Evolutionary conservation across 2,329 filamentous ascomycete species (phyloP), one percentile per base, ranked within the genome.

Genomic region (Hymenoscyphus albidus): DNA sequence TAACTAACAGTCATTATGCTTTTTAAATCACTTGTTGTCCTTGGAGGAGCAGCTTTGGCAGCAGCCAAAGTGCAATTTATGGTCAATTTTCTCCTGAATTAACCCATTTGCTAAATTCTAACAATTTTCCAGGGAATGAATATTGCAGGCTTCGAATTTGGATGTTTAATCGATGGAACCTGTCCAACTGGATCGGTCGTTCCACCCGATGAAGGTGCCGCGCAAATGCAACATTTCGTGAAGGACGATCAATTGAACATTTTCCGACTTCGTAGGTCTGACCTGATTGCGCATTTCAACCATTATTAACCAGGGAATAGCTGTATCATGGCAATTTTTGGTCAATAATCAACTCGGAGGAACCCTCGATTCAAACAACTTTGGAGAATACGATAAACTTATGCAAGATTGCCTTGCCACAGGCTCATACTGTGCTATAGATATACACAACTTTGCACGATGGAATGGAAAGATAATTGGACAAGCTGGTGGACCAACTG

Each of bases 251-350:
- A 79, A 61, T 77, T 87, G 65, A 87, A 86, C 72, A 76, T 84
- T 40, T 83, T 86, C 74, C 81, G 84, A 48, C 76, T 88, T 14
- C 83, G 69, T 73, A 65, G 51, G 83, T 39, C 87, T 75, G 89
- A 84, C 13, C 85, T 85, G 0, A 85, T 87, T 72, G 90, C 88
- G 86, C 87, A 90, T 35, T 82, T 83, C 55, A 87, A 39, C 5
- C 18, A 35, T n/a, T 51, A 35, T 64, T 70, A 57, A 71, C 51
- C 5, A 10, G 0, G 3, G 9, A 5, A 4, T 14, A 71, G 71
- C 83, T 1, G 80, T 84, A 1, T 78, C 79, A 22, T 88, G 85
- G 85, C 85, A 88, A 69, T 87, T 80, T 68, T 78, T 88, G 10
- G 77, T 82, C 64, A 83, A 82, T 70, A 76, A 82, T 56, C 64